phyloP scores from a whole-genome alignment of 1,139 yeast genomes.

The Magnusiomyces ingens region DNA sequence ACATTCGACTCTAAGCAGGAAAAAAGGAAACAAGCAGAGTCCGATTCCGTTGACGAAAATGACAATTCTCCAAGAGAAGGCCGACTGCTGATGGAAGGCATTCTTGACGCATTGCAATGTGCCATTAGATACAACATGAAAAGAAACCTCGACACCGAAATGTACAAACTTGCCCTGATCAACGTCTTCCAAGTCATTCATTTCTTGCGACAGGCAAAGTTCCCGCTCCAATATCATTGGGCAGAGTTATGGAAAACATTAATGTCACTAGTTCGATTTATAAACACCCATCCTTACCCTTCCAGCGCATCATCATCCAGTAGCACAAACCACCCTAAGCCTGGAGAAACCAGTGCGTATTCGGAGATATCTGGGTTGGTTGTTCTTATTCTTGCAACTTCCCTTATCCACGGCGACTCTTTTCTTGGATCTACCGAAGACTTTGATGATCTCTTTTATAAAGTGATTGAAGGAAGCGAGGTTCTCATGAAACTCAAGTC shows the following conservation, averaged over 20 bases:
- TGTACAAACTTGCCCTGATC: slow-evolving; percentile 28
- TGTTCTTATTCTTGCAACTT: slow-evolving; percentile 26
- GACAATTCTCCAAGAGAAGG: slow-evolving; percentile 10
- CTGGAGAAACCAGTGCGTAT: slow-evolving; percentile 7
- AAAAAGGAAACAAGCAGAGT: not conserved
- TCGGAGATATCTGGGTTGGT: slow-evolving; percentile 25
- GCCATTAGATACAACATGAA: slow-evolving; percentile 32
- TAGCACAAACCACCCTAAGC: not conserved
- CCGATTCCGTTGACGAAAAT: not conserved
- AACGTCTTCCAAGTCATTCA: slow-evolving; percentile 26
- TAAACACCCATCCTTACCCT: slow-evolving; percentile 21
- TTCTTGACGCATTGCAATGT: slow-evolving; percentile 31
- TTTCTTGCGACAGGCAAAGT: slow-evolving; percentile 20
- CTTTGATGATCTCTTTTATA: slow-evolving; percentile 33
- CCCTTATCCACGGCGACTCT: slow-evolving; percentile 31
- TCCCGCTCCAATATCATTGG: slow-evolving; percentile 33
- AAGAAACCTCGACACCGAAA: slow-evolving; percentile 27
- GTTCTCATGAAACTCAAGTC: slow-evolving; percentile 22
- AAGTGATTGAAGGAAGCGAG: slow-evolving; percentile 26
- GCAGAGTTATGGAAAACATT: slow-evolving; percentile 35
- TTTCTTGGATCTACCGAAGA: slow-evolving; percentile 28
- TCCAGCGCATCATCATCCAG: not conserved
- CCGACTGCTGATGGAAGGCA: slow-evolving; percentile 29
- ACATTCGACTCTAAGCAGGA: slow-evolving; percentile 7
- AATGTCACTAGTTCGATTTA: slow-evolving; percentile 26